phyloP scores from a whole-genome alignment of 345 rosid genomes.

The Syzygium oleosum region DNA sequence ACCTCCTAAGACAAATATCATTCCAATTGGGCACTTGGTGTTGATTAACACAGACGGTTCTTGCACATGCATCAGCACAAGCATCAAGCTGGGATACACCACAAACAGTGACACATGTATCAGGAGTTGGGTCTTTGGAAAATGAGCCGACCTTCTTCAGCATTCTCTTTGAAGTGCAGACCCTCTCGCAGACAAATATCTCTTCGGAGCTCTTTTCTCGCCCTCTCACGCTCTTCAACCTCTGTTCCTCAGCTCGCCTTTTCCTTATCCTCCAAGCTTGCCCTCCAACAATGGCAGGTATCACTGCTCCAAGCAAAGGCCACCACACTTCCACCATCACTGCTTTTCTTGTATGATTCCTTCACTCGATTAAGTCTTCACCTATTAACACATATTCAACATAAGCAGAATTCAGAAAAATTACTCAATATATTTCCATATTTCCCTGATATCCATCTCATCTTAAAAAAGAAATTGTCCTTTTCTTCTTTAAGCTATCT shows the following conservation, averaged over 20 bases:
- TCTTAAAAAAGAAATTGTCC: neutral
- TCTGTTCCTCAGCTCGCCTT: constrained; percentile 57
- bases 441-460: neutral
- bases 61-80: constrained; percentile 82
- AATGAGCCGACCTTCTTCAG: constrained; percentile 74
- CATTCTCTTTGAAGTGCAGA: constrained; percentile 86
- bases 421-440: neutral
- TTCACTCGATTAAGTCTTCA: neutral
- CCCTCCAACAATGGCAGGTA: constrained; percentile 64
- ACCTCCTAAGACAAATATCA: constrained; percentile 68
- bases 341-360: neutral
- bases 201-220: constrained; percentile 79
- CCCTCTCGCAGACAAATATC: constrained; percentile 85
- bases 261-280: constrained; percentile 65
- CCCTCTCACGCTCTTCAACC: constrained; percentile 64
- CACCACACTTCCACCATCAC: constrained; percentile 85
- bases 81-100: constrained; percentile 90
- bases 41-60: constrained; percentile 80
- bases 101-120: constrained; percentile 83
- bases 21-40: constrained; percentile 93
- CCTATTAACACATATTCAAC: neutral
- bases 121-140: constrained; percentile 69
- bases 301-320: constrained; percentile 59
- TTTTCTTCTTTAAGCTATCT: neutral
- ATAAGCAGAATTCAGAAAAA: neutral